These are phyloP conservation scores for Solanum hybrid DNA, from an alignment of 305 asterid species.

Conservation along the genomic window DNA sequence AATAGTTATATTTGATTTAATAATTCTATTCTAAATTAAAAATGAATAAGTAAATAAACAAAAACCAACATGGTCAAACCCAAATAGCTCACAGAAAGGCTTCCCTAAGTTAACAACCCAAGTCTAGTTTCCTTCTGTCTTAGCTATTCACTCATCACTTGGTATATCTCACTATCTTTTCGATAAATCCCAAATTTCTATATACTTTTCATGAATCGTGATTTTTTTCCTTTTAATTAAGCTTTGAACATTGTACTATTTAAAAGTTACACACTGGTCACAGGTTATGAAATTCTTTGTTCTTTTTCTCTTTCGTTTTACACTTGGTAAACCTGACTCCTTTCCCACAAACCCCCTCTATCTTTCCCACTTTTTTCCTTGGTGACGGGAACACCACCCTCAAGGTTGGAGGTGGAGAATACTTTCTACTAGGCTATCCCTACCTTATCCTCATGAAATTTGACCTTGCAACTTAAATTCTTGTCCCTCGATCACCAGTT, in stretches of 20 bases:
- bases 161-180: neutral
- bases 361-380: neutral
- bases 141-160: neutral
- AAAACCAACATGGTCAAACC: neutral
- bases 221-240: neutral
- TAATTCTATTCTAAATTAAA: neutral
- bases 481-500: neutral
- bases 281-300: neutral
- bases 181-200: neutral
- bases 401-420: neutral
- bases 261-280: neutral
- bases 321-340: neutral
- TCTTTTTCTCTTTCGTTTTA: neutral
- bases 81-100: neutral
- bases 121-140: neutral
- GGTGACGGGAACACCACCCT: neutral
- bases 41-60: neutral
- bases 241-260: neutral
- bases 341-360: neutral
- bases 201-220: neutral
- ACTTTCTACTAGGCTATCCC: neutral
- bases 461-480: neutral
- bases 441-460: neutral
- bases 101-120: neutral
- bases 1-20: neutral